Percentiles rank a stretch among this genome's conserved stretches.
Evolutionary conservation across 352 stramenopile species (phyloP).

Genomic region (Phytopythium mirpurense): DNA sequence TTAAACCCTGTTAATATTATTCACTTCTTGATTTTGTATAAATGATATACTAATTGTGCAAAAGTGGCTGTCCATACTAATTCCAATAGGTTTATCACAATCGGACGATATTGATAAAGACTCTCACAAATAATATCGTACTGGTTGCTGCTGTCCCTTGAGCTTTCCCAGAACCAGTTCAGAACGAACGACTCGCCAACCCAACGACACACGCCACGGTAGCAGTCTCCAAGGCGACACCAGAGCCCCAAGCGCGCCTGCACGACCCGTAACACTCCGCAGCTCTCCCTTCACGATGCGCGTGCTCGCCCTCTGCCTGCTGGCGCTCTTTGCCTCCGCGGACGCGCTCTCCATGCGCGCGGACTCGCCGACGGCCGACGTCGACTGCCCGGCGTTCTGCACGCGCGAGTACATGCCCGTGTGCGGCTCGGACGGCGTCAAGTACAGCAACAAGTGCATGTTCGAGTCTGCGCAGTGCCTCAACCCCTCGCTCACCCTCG

Average conservation of each 20-base stretch:
- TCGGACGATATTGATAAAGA: too few species aligned
- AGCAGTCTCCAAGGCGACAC: background rate
- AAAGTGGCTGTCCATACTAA: background rate
- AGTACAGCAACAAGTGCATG: conserved; percentile 12
- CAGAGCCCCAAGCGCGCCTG: background rate
- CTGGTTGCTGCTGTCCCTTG: too few species aligned
- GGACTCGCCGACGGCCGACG: background rate
- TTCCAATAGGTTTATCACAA: too few species aligned
- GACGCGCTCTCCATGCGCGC: background rate
- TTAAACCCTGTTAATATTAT: background rate
- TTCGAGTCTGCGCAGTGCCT: conserved; percentile 8
- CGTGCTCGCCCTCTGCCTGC: background rate
- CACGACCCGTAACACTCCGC: too few species aligned
- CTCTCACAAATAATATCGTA: too few species aligned
- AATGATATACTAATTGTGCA: background rate
- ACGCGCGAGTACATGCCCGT: conserved; percentile 10
- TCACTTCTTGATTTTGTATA: background rate
- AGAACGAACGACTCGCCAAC: too few species aligned
- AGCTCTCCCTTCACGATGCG: too few species aligned
- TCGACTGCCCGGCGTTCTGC: conserved; percentile 6
- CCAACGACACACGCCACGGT: too few species aligned
- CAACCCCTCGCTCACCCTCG: background rate
- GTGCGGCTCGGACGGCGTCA: conserved; percentile 12
- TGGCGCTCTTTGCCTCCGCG: background rate
- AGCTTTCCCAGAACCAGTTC: too few species aligned